These are phyloP conservation scores for Colletotrichum cereale DNA, from an alignment of 2,329 filamentous ascomycete species.

Conservation along the genomic window DNA sequence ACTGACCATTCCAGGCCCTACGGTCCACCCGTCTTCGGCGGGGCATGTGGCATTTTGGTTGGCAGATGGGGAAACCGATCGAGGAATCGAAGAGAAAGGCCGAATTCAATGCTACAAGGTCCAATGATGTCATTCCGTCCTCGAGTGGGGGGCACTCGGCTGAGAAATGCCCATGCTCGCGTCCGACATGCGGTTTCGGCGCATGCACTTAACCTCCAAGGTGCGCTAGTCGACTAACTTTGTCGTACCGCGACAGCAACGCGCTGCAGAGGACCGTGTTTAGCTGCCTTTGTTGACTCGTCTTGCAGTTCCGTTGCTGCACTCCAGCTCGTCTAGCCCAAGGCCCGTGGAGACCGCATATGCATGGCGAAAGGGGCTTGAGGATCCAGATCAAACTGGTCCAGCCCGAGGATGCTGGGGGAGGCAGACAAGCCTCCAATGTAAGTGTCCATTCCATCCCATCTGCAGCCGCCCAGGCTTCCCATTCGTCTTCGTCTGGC, in stretches of 20 bases:
- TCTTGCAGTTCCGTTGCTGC: not conserved
- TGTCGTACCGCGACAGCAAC: constrained; percentile 7
- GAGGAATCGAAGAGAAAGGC: constrained; percentile 2
- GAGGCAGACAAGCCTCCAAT: constrained; percentile 1
- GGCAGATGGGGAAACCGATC: constrained; percentile 10
- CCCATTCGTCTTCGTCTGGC: constrained; percentile 12
- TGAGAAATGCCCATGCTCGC: constrained; percentile 6
- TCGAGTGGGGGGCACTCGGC: constrained; percentile 20
- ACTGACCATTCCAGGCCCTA: not conserved
- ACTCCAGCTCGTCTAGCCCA: constrained; percentile 24
- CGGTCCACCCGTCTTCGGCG: not conserved
- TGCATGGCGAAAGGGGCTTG: constrained; percentile 38
- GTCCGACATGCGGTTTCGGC: constrained; percentile 3
- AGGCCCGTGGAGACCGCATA: constrained; percentile 34
- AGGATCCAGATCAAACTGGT: constrained; percentile 29
- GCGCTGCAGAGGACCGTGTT: constrained; percentile 3
- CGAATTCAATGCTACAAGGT: not conserved
- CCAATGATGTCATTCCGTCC: constrained; percentile 36
- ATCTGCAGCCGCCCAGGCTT: constrained; percentile 12
- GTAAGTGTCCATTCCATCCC: constrained; percentile 25
- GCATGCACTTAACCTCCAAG: constrained; percentile 17
- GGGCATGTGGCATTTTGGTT: constrained; percentile 30
- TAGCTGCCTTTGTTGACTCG: not conserved
- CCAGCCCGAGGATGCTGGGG: constrained; percentile 26
- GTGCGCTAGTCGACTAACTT: constrained; percentile 11